Evolutionary conservation across 2,329 filamentous ascomycete species (phyloP).

Genomic region (Knufia petricola): DNA sequence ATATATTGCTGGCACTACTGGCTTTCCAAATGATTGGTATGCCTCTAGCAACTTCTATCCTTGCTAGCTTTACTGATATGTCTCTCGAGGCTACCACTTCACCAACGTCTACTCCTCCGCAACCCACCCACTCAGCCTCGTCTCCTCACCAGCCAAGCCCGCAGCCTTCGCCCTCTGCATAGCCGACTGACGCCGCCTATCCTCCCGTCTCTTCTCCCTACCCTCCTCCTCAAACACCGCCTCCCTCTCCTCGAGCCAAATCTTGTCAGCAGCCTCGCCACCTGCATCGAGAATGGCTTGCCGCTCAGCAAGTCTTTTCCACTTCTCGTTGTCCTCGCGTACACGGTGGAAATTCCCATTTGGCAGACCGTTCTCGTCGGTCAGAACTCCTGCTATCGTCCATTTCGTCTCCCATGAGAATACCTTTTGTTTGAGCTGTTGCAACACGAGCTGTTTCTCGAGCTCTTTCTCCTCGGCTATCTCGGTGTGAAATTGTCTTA

Average conservation of each 20-base stretch:
- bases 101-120: no score
- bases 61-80: no score
- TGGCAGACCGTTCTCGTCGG: background rate
- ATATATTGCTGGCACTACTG: no score
- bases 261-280: background rate
- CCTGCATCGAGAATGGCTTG: background rate
- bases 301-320: background rate
- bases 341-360: background rate
- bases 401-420: background rate
- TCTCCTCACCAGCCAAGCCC: background rate
- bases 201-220: background rate
- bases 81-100: no score
- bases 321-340: background rate
- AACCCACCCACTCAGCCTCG: background rate
- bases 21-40: no score
- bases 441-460: background rate
- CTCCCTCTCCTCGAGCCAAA: background rate
- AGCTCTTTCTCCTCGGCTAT: background rate
- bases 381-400: background rate
- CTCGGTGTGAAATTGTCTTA: background rate
- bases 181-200: background rate
- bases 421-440: background rate
- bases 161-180: background rate
- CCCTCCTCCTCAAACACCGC: background rate
- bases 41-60: no score